Evolutionary conservation across 345 rosid genomes (phyloP).

Genomic region (Geranium brycei): DNA sequence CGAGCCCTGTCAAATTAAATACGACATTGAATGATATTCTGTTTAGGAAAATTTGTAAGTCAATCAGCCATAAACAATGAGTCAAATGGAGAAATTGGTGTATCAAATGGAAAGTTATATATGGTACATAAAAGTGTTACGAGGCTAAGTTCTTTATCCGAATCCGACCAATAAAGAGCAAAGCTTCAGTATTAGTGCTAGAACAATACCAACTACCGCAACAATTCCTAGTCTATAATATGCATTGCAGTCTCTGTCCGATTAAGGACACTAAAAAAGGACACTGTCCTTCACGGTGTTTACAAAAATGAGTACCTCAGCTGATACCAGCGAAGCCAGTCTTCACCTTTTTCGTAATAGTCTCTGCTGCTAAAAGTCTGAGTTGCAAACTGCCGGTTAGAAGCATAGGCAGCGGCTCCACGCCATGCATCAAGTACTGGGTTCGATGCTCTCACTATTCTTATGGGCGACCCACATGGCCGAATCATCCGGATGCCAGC

Average conservation of each 20-base stretch:
- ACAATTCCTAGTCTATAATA: too few species aligned
- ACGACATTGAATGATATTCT: too few species aligned
- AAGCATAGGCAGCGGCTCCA: slow-evolving; percentile 73
- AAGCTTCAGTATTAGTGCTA: too few species aligned
- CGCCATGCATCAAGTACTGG: slow-evolving; percentile 94
- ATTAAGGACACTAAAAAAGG: too few species aligned
- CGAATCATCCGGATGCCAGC: slow-evolving; percentile 70
- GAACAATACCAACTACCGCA: too few species aligned
- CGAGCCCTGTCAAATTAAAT: too few species aligned
- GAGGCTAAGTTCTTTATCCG: not conserved
- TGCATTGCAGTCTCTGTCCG: not conserved
- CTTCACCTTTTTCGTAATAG: slow-evolving; percentile 83
- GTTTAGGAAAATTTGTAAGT: too few species aligned
- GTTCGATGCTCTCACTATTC: slow-evolving; percentile 52
- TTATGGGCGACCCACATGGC: slow-evolving; percentile 64
- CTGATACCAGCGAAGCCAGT: slow-evolving; percentile 76
- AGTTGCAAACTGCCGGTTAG: slow-evolving; percentile 34
- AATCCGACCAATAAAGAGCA: not conserved
- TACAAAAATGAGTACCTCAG: slow-evolving; percentile 34
- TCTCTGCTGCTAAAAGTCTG: slow-evolving; percentile 60
- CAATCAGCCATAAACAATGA: too few species aligned
- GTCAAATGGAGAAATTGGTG: too few species aligned
- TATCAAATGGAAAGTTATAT: not conserved
- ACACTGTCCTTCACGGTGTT: not conserved
- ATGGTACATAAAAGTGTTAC: not conserved